Conservation (phyloP, 2,329 filamentous ascomycete species). For the Macrophomina tecta region DNA sequence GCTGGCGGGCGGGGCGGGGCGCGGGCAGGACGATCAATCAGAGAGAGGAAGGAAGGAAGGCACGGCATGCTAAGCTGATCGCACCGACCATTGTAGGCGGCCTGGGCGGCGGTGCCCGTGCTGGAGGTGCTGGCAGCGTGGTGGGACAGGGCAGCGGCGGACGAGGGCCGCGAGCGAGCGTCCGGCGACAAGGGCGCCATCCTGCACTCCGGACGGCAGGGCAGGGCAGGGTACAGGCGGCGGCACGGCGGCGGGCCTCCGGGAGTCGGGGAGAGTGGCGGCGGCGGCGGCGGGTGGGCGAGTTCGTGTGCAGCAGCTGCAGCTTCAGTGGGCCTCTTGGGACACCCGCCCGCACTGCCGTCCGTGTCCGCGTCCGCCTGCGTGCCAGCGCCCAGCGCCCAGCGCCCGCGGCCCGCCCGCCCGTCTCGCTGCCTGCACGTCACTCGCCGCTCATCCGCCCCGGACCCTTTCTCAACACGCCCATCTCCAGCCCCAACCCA, state of each 20-base stretch:
- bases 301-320: slow-evolving; percentile 21
- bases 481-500: background rate
- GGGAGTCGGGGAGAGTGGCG: slow-evolving; percentile 17
- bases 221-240: background rate
- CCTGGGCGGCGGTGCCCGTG: slow-evolving; percentile 42
- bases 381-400: background rate
- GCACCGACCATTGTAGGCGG: slow-evolving; percentile 49
- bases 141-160: slow-evolving; percentile 34
- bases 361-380: no score
- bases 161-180: slow-evolving; percentile 28
- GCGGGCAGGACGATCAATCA: slow-evolving; percentile 9
- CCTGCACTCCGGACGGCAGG: background rate
- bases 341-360: no score
- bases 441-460: background rate
- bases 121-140: background rate
- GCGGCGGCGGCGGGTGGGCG: slow-evolving; percentile 11
- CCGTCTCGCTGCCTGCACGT: background rate
- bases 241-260: slow-evolving; percentile 1
- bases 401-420: background rate
- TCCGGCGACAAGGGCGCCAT: slow-evolving; percentile 22
- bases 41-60: slow-evolving; percentile 15
- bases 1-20: background rate
- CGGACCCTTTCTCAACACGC: background rate
- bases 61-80: slow-evolving; percentile 28
- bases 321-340: no score